These are phyloP conservation scores for Pelargonium fulgidum DNA, from an alignment of 441 rosid species.

Conservation along the genomic window DNA sequence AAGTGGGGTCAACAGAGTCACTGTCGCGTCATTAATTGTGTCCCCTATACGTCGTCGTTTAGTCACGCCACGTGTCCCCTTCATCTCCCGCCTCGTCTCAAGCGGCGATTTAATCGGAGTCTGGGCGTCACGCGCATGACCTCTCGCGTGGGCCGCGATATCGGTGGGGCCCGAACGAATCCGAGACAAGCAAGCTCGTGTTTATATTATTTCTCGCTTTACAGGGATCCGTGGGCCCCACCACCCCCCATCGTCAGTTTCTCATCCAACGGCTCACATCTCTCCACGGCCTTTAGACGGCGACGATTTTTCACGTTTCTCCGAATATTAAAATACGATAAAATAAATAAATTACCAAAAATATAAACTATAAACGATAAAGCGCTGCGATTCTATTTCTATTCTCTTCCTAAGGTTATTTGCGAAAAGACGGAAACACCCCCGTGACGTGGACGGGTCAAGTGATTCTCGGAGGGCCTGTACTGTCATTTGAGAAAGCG, in stretches of 20 bases:
- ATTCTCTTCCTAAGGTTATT: not conserved
- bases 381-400: not conserved
- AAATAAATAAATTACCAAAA: no score
- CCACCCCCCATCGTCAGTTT: not conserved
- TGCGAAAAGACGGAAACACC: not conserved
- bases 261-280: constrained; percentile 20
- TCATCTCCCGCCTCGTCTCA: not conserved
- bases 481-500: not conserved
- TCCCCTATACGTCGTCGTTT: constrained; percentile 1
- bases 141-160: no score
- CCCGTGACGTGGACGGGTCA: not conserved
- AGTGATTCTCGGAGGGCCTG: constrained; percentile 1
- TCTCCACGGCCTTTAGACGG: constrained; percentile 21
- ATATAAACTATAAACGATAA: no score
- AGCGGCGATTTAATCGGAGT: no score
- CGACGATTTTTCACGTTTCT: constrained; percentile 23
- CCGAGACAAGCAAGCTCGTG: constrained; percentile 15
- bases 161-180: constrained; percentile 21
- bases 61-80: not conserved
- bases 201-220: not conserved
- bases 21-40: not conserved
- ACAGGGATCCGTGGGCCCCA: constrained; percentile 16
- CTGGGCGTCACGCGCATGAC: no score
- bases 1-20: not conserved
- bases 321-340: no score